These are phyloP conservation scores for Daphne laureola DNA, from an alignment of 441 rosid genomes.

Conservation along the genomic window DNA sequence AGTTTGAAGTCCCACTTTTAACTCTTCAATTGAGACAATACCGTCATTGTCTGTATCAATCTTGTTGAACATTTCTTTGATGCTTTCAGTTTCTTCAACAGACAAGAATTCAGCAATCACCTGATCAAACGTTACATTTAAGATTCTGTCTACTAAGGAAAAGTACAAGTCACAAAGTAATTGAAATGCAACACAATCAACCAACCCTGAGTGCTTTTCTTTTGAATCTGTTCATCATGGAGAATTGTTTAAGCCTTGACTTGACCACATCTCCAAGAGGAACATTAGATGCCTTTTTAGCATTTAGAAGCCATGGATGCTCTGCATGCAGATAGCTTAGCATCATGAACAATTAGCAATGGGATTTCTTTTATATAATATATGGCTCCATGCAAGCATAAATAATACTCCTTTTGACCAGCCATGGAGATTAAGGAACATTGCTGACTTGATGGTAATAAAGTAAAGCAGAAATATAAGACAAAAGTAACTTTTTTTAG, in stretches of 20 bases:
- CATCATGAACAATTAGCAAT: constrained; percentile 5
- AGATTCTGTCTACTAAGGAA: constrained; percentile 15
- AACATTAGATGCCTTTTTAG: constrained; percentile 91
- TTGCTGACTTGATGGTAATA: too few species aligned
- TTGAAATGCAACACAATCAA: constrained; percentile 14
- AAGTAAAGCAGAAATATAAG: too few species aligned
- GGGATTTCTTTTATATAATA: too few species aligned
- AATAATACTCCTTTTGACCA: too few species aligned
- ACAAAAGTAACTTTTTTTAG: too few species aligned
- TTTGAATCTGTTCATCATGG: constrained; percentile 99
- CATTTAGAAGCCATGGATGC: constrained; percentile 98
- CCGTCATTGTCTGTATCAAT: constrained; percentile 91
- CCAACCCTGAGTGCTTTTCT: constrained; percentile 95
- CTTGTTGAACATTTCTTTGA: constrained; percentile 86
- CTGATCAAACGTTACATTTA: constrained; percentile 28
- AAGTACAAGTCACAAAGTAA: not conserved
- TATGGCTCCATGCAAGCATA: too few species aligned
- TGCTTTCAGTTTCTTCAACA: constrained; percentile 81
- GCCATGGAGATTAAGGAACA: too few species aligned
- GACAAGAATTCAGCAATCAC: constrained; percentile 96
- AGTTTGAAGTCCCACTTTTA: constrained; percentile 75
- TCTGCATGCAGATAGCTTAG: constrained; percentile 36
- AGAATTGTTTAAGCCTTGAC: constrained; percentile 92
- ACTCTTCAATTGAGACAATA: constrained; percentile 68
- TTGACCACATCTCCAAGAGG: constrained; percentile 97